Percentiles rank a stretch among this genome's conserved stretches.
phyloP scores from a whole-genome alignment of 768 basidiomycete species.

The Leccinum broughii region DNA sequence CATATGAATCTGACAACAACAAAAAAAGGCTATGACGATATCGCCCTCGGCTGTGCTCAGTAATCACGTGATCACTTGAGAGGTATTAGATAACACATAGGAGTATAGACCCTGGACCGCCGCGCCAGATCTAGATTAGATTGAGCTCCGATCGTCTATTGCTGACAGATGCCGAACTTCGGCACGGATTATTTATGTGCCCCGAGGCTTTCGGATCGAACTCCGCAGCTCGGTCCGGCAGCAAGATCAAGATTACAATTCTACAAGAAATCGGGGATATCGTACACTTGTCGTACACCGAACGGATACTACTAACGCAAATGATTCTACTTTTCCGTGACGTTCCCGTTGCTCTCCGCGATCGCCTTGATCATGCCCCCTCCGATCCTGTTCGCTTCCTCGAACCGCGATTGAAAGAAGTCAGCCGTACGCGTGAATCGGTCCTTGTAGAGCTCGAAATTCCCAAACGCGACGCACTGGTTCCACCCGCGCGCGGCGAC shows the following conservation, averaged over 20 bases:
- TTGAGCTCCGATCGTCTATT: not conserved
- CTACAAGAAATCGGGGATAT: not conserved
- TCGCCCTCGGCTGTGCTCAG: not conserved
- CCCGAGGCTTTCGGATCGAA: not conserved
- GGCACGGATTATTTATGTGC: not conserved
- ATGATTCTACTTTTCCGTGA: conserved; percentile 1
- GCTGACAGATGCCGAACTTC: not conserved
- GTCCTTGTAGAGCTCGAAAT: conserved; percentile 82
- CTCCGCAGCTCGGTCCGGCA: not conserved
- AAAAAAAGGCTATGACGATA: not conserved
- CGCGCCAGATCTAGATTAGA: not conserved
- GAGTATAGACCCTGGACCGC: not conserved
- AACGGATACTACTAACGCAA: not conserved
- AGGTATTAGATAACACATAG: not conserved
- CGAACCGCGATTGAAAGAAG: conserved; percentile 88
- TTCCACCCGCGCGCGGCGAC: conserved; percentile 95
- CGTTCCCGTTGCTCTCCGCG: conserved; percentile 50
- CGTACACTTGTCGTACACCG: not conserved
- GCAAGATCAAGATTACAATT: not conserved
- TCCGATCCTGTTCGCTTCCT: conserved; percentile 79
- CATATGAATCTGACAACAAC: not conserved
- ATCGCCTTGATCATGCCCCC: conserved; percentile 90
- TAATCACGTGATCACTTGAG: conserved; percentile 1
- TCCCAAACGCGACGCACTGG: conserved; percentile 90
- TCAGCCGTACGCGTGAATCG: conserved; percentile 76